Evolutionary conservation across 805 yeast species (phyloP), one percentile per base, ranked within the genome.

Genomic region (Suhomyces tanzawaensis): DNA sequence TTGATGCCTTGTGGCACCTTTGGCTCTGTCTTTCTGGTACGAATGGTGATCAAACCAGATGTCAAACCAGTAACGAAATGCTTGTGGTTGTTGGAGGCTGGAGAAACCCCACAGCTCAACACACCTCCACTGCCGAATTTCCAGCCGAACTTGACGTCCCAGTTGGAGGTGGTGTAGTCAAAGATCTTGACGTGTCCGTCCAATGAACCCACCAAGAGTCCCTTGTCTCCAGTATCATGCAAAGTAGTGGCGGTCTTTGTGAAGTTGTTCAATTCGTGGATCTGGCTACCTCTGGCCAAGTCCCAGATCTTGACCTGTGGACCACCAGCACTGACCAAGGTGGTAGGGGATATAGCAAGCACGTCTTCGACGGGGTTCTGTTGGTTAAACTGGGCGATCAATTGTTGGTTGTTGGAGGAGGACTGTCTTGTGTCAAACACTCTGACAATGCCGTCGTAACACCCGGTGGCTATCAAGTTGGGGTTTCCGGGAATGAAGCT

Each of bases 111-210:
- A 57, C 95, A 81, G 51, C 87, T 73, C 49, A 93, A 69, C 0
- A 93, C 96, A 27, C 95, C 95, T 17, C 91, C 88, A 36, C 65
- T 56, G 24, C 96, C 96, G 56, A 85, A 91, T 63, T 90, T 91
- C 97, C 98, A 91, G 34, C 97, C 97, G 58, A 89, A 91, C 58
- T 84, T 86, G 44, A 91, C 96, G 44, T 83, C 85, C 87, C 91
- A 90, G 50, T 77, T 75, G 28, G 76, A 55, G 16, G 82, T 75
- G 19, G 76, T 64, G 26, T 86, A 77, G 60, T 90, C 97, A 58
- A 91, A 87, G 31, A 90, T 90, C 62, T 93, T 93, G 42, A 93
- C 96, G 62, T 93, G 99, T 15, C 99, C 99, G 64, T 93, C 99
- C 41, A 93, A 70, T 0, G 97, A 89, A 13, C 98, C 97, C 2